Percentiles rank a stretch among this genome's conserved stretches.
phyloP scores from a whole-genome alignment of 2,329 filamentous ascomycete genomes.

The Chaetothyriales sp. region DNA sequence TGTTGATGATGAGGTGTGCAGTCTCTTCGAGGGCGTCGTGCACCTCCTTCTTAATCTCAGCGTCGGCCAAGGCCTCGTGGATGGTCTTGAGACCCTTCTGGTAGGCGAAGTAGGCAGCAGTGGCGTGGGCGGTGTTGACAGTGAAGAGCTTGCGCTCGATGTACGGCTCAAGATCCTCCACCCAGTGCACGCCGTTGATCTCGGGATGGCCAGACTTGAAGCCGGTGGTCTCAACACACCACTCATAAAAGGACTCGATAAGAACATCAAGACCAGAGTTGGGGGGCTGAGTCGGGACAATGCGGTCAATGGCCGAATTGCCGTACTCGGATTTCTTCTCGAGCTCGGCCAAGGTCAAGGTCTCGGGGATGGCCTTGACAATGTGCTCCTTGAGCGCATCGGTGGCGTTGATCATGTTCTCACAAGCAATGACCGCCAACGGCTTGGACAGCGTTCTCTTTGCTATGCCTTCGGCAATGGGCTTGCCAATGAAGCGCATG shows the following conservation, averaged over 20 bases:
- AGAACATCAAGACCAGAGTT: constrained; percentile 76
- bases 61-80: constrained; percentile 73
- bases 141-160: constrained; percentile 99
- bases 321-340: constrained; percentile 71
- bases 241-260: constrained; percentile 98
- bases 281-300: constrained; percentile 79
- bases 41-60: constrained; percentile 66
- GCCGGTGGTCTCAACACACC: constrained; percentile 82
- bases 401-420: constrained; percentile 93
- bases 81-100: constrained; percentile 74
- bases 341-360: constrained; percentile 41
- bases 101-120: constrained; percentile 90
- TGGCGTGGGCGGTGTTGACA: constrained; percentile 95
- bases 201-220: constrained; percentile 60
- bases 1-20: constrained; percentile 67
- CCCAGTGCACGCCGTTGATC: constrained; percentile 85
- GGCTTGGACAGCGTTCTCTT: constrained; percentile 53
- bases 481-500: constrained; percentile 88
- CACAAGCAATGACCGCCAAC: constrained; percentile 86
- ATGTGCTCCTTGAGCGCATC: constrained; percentile 74
- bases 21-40: constrained; percentile 73
- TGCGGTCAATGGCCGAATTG: constrained; percentile 97
- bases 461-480: constrained; percentile 88
- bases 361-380: constrained; percentile 57
- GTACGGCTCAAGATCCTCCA: constrained; percentile 79